These are phyloP conservation scores for Pseudogymnoascus sp. DNA, from an alignment of 2,329 filamentous ascomycete genomes.

Conservation along the genomic window DNA sequence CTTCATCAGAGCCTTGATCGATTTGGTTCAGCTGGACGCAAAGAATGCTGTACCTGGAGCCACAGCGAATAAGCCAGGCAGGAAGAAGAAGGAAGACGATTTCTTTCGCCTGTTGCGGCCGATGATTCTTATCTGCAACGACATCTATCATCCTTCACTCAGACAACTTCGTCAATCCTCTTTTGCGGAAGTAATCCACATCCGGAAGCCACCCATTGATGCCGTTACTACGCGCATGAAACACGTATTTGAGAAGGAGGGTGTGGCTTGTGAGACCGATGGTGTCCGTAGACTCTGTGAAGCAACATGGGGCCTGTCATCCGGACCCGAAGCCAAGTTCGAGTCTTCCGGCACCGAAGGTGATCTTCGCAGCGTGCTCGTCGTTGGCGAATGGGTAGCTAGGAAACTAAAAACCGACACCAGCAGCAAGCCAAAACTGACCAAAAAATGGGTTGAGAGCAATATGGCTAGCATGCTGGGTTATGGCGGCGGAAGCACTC, in stretches of 20 bases:
- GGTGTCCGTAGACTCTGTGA: constrained; percentile 80
- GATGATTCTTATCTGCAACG: constrained; percentile 91
- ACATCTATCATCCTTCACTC: constrained; percentile 86
- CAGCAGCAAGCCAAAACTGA: constrained; percentile 40
- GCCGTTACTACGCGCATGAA: constrained; percentile 77
- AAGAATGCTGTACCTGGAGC: constrained; percentile 50
- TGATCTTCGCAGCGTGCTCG: constrained; percentile 75
- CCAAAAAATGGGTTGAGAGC: constrained; percentile 68
- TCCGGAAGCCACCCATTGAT: constrained; percentile 80
- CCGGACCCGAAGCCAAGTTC: constrained; percentile 59
- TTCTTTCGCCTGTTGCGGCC: constrained; percentile 81
- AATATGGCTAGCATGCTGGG: constrained; percentile 60
- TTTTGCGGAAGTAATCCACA: constrained; percentile 82
- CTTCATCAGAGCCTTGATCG: constrained; percentile 90
- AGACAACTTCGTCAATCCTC: constrained; percentile 77
- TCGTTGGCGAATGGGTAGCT: constrained; percentile 81
- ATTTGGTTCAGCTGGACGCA: constrained; percentile 78
- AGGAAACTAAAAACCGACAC: constrained; percentile 50
- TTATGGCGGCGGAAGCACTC: constrained; percentile 62
- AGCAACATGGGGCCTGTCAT: constrained; percentile 71
- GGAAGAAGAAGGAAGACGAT: constrained; percentile 61
- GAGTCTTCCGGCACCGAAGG: constrained; percentile 63
- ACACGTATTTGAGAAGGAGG: constrained; percentile 78
- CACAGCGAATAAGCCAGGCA: constrained; percentile 21
- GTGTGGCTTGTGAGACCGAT: constrained; percentile 79